A percentile compares a stretch with the other conserved stretches of the same genome.
Conservation (phyloP, 306 rosid genomes). For the Malus fusca region DNA sequence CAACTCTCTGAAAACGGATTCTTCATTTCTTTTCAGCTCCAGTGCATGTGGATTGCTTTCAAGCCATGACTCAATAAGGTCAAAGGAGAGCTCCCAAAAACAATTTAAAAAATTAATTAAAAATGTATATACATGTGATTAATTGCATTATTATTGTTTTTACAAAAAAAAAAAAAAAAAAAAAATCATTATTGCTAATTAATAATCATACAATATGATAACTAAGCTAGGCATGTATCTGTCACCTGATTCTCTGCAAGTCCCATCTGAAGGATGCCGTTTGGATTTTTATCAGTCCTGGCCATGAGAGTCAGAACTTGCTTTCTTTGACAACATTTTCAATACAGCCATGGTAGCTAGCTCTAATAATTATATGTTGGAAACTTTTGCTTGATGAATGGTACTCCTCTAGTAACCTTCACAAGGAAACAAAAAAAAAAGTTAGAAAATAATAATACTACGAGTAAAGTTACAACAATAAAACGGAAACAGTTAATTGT, state of each 20-base stretch:
- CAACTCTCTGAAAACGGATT: slow-evolving; percentile 54
- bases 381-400: too few relatives aligned
- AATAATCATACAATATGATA: too few relatives aligned
- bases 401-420: too few relatives aligned
- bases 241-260: slow-evolving; percentile 79
- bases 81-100: slow-evolving; percentile 57
- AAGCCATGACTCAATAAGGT: slow-evolving; percentile 59
- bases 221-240: too few relatives aligned
- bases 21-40: slow-evolving; percentile 47
- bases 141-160: too few relatives aligned
- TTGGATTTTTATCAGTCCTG: slow-evolving; percentile 62
- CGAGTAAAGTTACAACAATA: too few relatives aligned
- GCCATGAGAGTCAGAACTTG: slow-evolving; percentile 54
- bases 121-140: neutral
- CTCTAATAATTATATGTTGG: neutral
- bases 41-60: slow-evolving; percentile 38
- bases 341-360: neutral
- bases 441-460: too few relatives aligned
- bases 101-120: neutral
- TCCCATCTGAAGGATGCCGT: slow-evolving; percentile 84
- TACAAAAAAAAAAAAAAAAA: too few relatives aligned
- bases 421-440: too few relatives aligned
- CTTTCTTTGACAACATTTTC: slow-evolving; percentile 58
- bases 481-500: too few relatives aligned
- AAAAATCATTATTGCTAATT: too few relatives aligned